Conservation (phyloP, 768 basidiomycete species). For the Lepiota brunneoincarnata region DNA sequence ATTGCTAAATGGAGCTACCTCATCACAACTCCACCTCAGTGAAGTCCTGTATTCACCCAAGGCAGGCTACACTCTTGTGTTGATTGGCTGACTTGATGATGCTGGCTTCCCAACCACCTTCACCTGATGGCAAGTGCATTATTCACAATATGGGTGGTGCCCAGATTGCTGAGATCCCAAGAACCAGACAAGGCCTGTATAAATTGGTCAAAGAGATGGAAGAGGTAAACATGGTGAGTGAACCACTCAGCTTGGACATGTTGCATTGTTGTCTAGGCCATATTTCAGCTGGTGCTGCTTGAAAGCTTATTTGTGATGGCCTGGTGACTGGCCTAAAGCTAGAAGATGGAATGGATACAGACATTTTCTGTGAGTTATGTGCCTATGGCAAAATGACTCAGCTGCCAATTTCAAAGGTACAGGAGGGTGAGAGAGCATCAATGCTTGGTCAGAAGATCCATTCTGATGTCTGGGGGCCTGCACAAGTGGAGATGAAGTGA, state of each 20-base stretch:
- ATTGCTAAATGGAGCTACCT: too few species aligned
- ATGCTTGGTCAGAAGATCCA: too few species aligned
- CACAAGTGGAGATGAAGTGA: too few species aligned
- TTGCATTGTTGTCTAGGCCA: background rate
- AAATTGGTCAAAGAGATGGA: too few species aligned
- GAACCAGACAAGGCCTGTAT: too few species aligned
- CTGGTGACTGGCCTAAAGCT: too few species aligned
- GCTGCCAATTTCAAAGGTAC: constrained; percentile 27
- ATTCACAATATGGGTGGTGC: constrained; percentile 18
- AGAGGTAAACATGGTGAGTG: too few species aligned
- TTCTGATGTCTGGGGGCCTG: too few species aligned
- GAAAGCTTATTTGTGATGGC: constrained; percentile 23
- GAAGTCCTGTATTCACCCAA: constrained; percentile 36
- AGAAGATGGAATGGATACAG: too few species aligned
- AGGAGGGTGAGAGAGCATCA: too few species aligned
- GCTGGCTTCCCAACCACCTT: background rate
- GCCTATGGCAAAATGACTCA: constrained; percentile 28
- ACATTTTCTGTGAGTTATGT: constrained; percentile 12
- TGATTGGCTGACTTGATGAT: background rate
- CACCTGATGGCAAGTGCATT: constrained; percentile 13
- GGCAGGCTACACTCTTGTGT: constrained; percentile 31
- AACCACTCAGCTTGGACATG: too few species aligned
- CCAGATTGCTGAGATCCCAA: constrained; percentile 17
- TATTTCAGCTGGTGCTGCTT: background rate
- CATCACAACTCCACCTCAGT: constrained; percentile 22